These are phyloP conservation scores for Crithidia brevicula DNA, from an alignment of 208 protist genomes.

Conservation along the genomic window DNA sequence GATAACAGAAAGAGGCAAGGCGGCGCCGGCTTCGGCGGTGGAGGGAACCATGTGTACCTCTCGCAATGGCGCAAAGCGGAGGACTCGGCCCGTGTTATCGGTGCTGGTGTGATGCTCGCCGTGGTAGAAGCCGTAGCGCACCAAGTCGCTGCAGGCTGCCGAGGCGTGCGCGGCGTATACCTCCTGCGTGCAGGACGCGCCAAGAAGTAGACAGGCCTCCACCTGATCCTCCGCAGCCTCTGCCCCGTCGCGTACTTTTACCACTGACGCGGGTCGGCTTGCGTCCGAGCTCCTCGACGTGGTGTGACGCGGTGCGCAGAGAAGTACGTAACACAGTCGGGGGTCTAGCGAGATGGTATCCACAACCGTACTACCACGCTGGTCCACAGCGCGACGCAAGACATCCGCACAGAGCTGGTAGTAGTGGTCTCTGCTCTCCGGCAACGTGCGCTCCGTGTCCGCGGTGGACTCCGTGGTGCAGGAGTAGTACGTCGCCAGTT, in stretches of 20 bases:
- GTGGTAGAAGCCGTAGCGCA: slow-evolving; percentile 42
- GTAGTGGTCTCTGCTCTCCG: slow-evolving; percentile 5
- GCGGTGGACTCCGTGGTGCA: slow-evolving; percentile 13
- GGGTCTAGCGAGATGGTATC: slow-evolving; percentile 45
- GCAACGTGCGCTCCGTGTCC: background rate
- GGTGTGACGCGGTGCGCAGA: slow-evolving; percentile 36
- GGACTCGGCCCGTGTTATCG: slow-evolving; percentile 27
- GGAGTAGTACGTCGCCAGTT: slow-evolving; percentile 48
- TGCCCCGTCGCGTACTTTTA: background rate
- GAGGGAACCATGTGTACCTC: slow-evolving; percentile 4
- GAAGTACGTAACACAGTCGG: slow-evolving; percentile 62
- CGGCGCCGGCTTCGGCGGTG: background rate
- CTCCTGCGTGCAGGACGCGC: slow-evolving; percentile 2
- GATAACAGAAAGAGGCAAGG: background rate
- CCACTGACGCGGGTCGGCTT: background rate
- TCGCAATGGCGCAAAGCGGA: slow-evolving; percentile 33
- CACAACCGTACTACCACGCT: background rate
- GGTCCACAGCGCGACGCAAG: slow-evolving; percentile 16
- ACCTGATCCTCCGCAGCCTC: background rate
- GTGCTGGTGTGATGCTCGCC: slow-evolving; percentile 19
- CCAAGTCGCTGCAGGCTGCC: slow-evolving; percentile 14
- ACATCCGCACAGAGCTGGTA: slow-evolving; percentile 33
- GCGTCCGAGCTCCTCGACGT: slow-evolving; percentile 7
- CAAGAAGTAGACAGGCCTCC: slow-evolving; percentile 25
- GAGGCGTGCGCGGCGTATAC: slow-evolving; percentile 16